Base-by-base conservation (phyloP, 768 basidiomycete genomes). In the Pisolithus microcarpus region DNA sequence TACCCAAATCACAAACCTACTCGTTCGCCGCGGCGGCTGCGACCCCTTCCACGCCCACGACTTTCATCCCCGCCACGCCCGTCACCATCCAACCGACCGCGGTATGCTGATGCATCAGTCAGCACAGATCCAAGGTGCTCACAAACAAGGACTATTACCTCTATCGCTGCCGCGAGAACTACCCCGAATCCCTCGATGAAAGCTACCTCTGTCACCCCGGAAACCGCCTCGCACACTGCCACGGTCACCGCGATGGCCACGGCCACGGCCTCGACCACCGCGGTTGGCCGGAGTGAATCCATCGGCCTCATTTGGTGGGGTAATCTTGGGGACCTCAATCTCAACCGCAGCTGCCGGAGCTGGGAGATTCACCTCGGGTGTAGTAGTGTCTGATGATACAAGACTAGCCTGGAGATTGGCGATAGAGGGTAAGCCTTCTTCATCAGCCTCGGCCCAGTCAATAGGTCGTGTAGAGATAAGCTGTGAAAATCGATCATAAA, bases 371-470 rank as follows among this genome's bases (percentile, higher is more conserved):
- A 63, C 57, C 70, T 75, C 73, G 23, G 87, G 85, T 0, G 84
- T 85, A n/a, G 74, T 79, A 26, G 82, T 77, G 7, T 82, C 84
- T 38, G 88, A 86, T 11, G 81, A 79, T 6, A 83, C 85, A 60
- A 91, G 89, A 56, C 79, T 80, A 42, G 85, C 84, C 51, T 91
- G 87, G 24, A 91, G 73, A 44, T 77, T 78, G 6, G 81, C 81
- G 46, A 92, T 84, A 1, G 86, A 73, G n/a, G 90, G 89, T 15
- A 91, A 77, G 5, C 74, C 79, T 55, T 85, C 84, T n/a, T 88
- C 85, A 50, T 89, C 87, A 38, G 80, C 82, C 37, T 66, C 65
- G 15, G 89, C 86, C 89, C 90, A 91, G 65, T 91, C 84, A 50
- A 91, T 74, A 24, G 79, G 69, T n/a, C 61, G 67, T 23, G 55